Evolutionary conservation across 805 yeast genomes (phyloP), one percentile per base, ranked within the genome.

Genomic region (Metschnikowia cerradonensis): DNA sequence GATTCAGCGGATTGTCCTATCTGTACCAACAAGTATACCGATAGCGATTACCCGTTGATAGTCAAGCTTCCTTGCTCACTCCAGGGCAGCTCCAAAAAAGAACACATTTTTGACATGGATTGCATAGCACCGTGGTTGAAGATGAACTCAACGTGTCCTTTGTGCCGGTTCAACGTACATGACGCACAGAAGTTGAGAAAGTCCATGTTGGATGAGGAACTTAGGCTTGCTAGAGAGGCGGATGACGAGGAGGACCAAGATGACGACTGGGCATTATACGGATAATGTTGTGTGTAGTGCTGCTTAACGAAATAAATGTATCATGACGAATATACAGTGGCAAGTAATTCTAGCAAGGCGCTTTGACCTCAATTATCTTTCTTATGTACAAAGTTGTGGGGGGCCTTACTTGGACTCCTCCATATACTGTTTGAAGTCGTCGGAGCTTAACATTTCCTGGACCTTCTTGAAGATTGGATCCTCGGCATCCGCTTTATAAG

Each of bases 61-160:
- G 96, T 90, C 15, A 73, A 78, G 57, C 73, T 91, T 23, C 84
- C 86, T 5, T 91, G 98, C 67, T 73, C 76, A 37, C 63, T 69
- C 6, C 67, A 66, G 45, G 63, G 61, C 23, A 55, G 45, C 38
- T 52, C 61, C 34, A 49, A 63, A 14, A 68, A 62, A 42, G 77
- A 73, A 35, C 98, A 91, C 66, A 77, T 77, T 39, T 91, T 88
- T 67, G 98, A 91, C 64, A 72, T 90, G 56, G 97, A 92, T 58
- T 91, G 97, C 65, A 83, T 92, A 36, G 85, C 86, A 0, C 94
- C 96, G 0, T 91, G 98, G 98, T 73, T 92, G 47, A 80, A 81
- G 55, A 72, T 82, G 47, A 82, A 86, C 58, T 71, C 79, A 1
- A 85, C 89, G 0, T 91, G 98, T 62, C 98, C 98, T 0, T 67